These are phyloP conservation scores for Magnolia sinica DNA, from an alignment of 164 flowering plant genomes.

Conservation along the genomic window DNA sequence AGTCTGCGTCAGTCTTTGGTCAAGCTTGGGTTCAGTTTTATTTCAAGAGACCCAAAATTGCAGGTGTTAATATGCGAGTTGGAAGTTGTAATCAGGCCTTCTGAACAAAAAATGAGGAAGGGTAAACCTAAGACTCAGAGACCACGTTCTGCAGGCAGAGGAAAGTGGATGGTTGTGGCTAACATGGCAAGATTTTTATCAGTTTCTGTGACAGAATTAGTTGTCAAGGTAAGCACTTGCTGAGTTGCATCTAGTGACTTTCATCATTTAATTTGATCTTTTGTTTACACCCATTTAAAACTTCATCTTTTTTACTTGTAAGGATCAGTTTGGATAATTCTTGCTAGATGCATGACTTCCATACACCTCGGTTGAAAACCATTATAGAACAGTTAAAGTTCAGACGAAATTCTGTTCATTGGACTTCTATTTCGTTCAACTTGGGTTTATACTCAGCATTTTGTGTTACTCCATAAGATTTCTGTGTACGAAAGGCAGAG, in stretches of 20 bases:
- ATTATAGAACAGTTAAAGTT: too few species aligned
- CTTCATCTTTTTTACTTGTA: background rate
- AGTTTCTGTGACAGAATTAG: constrained; percentile 73
- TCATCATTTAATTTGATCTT: background rate
- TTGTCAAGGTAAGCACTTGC: constrained; percentile 57
- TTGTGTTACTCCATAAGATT: too few species aligned
- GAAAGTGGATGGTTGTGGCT: constrained; percentile 91
- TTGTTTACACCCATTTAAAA: background rate
- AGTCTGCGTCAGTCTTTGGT: constrained; percentile 89
- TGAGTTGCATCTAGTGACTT: background rate
- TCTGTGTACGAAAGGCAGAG: too few species aligned
- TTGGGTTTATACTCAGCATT: too few species aligned
- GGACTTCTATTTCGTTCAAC: too few species aligned
- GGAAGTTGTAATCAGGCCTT: constrained; percentile 71
- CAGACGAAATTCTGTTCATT: too few species aligned
- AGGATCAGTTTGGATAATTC: too few species aligned
- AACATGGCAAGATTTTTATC: constrained; percentile 92
- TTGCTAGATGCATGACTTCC: too few species aligned
- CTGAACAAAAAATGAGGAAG: constrained; percentile 38
- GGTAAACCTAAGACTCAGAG: constrained; percentile 24
- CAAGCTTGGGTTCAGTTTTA: constrained; percentile 78
- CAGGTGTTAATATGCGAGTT: constrained; percentile 77
- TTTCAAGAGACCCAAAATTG: constrained; percentile 86
- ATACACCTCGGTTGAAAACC: too few species aligned
- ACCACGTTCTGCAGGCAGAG: constrained; percentile 62